Percentiles rank a stretch among this genome's conserved stretches.
These are phyloP conservation scores for Bothriochloa decipiens DNA, from an alignment of 176 grass and related monocot genomes.

Conservation along the genomic window DNA sequence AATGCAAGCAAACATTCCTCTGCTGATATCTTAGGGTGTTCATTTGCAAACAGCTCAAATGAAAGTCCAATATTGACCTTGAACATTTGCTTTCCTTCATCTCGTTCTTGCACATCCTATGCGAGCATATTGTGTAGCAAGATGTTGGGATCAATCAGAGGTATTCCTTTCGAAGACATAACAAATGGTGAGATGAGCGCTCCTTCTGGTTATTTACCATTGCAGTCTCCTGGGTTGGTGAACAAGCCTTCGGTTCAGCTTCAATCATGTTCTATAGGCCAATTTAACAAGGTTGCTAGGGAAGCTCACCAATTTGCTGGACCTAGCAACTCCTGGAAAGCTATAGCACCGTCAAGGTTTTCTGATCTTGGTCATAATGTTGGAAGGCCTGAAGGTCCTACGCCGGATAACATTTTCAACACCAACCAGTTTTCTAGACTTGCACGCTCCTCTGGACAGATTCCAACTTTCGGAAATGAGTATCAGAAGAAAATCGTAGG, in stretches of 20 bases:
- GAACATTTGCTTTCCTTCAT: not conserved
- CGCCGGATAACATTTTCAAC: not conserved
- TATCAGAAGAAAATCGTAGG: slow-evolving; percentile 21
- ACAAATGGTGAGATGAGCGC: not conserved
- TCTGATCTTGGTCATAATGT: not conserved
- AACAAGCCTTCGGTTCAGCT: not conserved
- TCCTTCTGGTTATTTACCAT: not conserved
- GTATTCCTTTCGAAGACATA: not conserved
- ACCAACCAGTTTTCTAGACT: not conserved
- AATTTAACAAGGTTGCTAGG: not conserved
- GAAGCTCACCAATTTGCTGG: not conserved
- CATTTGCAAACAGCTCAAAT: not conserved
- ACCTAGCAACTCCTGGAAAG: slow-evolving; percentile 26
- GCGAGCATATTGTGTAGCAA: not conserved
- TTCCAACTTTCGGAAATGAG: slow-evolving; percentile 4
- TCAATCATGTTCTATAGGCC: not conserved
- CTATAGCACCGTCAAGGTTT: not conserved
- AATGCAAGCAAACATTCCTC: not conserved
- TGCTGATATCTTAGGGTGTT: not conserved
- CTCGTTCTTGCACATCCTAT: not conserved
- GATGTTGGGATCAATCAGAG: not conserved
- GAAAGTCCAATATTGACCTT: not conserved
- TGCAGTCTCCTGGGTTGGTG: not conserved
- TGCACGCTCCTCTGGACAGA: not conserved
- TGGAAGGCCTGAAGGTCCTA: slow-evolving; percentile 8